Evolutionary conservation across 1,284 basidiomycete genomes (phyloP).

Genomic region (Trametes polyzona): DNA sequence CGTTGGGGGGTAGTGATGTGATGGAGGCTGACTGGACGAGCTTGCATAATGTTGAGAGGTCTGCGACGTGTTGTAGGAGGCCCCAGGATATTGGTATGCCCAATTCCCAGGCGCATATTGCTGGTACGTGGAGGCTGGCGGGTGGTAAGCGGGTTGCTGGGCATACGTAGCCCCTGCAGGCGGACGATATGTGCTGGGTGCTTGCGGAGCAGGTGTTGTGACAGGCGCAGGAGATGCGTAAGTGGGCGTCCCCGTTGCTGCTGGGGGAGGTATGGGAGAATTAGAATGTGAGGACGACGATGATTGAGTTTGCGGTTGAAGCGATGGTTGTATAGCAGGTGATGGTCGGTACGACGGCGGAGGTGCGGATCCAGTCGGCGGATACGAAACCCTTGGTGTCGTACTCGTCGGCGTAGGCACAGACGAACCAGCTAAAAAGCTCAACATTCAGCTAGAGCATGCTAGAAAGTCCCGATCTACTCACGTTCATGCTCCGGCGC

Average conservation of each 20-base stretch:
- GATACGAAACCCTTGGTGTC: background rate
- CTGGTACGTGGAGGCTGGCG: conserved; percentile 26
- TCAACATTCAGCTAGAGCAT: background rate
- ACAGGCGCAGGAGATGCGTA: conserved; percentile 2
- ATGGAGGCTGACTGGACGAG: background rate
- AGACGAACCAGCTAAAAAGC: conserved; percentile 4
- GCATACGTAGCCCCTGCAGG: background rate
- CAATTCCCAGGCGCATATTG: conserved; percentile 37
- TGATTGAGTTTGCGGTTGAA: background rate
- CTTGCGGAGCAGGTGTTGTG: background rate
- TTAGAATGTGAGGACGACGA: background rate
- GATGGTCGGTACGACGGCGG: conserved; percentile 31
- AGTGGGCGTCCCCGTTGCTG: conserved; percentile 1
- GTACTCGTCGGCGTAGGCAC: conserved; percentile 26
- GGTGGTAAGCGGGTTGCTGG: conserved; percentile 25
- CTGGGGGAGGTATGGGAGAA: background rate
- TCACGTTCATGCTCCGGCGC: conserved; percentile 43
- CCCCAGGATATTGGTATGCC: conserved; percentile 33
- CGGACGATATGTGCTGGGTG: background rate
- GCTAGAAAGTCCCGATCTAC: conserved; percentile 7
- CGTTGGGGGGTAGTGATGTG: conserved; percentile 20
- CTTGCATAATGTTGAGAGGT: background rate
- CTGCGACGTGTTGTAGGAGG: background rate
- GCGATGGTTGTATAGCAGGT: background rate
- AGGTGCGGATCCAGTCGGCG: conserved; percentile 32